Evolutionary conservation across 305 asterid genomes (phyloP).

Genomic region (Withania somnifera): DNA sequence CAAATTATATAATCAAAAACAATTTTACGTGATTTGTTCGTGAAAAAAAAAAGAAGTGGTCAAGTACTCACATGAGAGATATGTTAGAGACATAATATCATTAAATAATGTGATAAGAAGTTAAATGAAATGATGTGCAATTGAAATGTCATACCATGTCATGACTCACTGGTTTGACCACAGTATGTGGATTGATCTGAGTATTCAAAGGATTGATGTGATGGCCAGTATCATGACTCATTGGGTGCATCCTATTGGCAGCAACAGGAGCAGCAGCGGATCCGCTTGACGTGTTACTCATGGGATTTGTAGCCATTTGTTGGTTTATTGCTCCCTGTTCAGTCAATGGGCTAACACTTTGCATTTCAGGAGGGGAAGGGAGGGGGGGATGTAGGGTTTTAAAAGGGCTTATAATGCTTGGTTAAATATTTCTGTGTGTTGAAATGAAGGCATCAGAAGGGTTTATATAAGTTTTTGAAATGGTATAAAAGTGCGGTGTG

Average conservation of each 20-base stretch:
- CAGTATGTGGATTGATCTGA: neutral
- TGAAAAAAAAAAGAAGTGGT: neutral
- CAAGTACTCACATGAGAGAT: neutral
- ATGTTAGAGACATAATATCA: neutral
- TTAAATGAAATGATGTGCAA: neutral
- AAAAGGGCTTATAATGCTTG: neutral
- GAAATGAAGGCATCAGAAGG: neutral
- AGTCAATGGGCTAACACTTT: neutral
- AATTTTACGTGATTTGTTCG: neutral
- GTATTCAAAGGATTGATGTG: neutral
- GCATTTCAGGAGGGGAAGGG: neutral
- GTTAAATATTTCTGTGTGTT: neutral
- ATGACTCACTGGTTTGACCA: neutral
- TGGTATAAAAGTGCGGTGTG: constrained; percentile 37
- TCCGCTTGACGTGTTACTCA: neutral
- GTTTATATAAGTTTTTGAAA: constrained; percentile 6
- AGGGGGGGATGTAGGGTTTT: neutral
- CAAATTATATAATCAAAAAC: neutral
- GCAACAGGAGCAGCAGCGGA: neutral
- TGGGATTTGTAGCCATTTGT: neutral
- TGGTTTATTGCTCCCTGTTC: neutral
- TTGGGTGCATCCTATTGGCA: neutral
- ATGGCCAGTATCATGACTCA: neutral
- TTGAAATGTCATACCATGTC: neutral
- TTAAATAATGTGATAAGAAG: neutral